Percentiles rank a stretch among this genome's conserved stretches.
These are phyloP conservation scores for Chenopodium berlandieri DNA, from an alignment of 148 eudicot species.

Conservation along the genomic window DNA sequence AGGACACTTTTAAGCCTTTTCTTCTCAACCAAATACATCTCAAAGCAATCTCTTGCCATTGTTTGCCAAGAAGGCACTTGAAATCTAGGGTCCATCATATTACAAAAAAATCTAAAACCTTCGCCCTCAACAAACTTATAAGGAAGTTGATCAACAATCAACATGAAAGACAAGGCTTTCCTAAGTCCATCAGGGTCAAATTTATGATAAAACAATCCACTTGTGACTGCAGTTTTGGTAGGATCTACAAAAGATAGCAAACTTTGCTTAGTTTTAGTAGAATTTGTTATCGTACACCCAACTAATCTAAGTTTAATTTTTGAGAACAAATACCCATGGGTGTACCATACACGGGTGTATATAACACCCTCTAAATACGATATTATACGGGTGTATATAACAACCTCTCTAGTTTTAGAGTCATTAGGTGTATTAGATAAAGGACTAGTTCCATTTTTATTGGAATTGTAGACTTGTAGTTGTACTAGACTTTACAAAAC, in stretches of 20 bases:
- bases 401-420: too few relatives aligned
- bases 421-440: too few relatives aligned
- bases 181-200: background rate
- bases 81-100: too few relatives aligned
- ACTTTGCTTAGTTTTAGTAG: background rate
- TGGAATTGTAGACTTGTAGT: too few relatives aligned
- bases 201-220: background rate
- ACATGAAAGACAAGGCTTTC: background rate
- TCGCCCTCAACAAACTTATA: background rate
- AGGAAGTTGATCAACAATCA: background rate
- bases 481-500: too few relatives aligned
- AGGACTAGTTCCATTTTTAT: too few relatives aligned
- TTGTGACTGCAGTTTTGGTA: background rate
- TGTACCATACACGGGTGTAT: too few relatives aligned
- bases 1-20: background rate
- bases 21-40: background rate
- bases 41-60: background rate
- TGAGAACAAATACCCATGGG: too few relatives aligned
- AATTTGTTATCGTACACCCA: too few relatives aligned
- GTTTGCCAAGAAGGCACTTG: background rate
- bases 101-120: background rate
- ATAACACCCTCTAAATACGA: too few relatives aligned
- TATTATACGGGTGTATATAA: too few relatives aligned
- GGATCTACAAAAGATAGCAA: background rate
- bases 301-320: too few relatives aligned